Conservation (phyloP, 371 early-diverging fungal genomes). For the Paraphysoderma sedebokerense region DNA sequence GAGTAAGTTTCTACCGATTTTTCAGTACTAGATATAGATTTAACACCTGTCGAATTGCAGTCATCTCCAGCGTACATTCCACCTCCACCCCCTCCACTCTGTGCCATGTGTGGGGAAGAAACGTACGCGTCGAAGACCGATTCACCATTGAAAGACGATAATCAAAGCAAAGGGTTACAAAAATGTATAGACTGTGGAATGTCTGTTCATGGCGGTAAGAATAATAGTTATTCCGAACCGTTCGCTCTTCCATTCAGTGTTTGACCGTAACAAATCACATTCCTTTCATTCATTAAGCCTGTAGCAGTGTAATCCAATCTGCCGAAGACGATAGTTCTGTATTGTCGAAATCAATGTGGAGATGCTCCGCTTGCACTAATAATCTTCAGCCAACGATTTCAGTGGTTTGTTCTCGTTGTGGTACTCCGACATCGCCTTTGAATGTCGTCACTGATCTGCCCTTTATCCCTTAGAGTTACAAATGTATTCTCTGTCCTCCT, state of each 20-base stretch:
- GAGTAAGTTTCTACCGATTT: not conserved
- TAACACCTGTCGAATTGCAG: not conserved
- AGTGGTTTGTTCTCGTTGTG: too few relatives aligned
- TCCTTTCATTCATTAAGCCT: too few relatives aligned
- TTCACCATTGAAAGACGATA: too few relatives aligned
- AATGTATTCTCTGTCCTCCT: not conserved
- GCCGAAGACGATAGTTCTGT: too few relatives aligned
- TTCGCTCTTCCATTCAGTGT: not conserved
- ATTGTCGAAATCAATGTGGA: not conserved
- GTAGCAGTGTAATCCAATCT: too few relatives aligned
- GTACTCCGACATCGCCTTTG: too few relatives aligned
- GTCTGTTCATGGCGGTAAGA: not conserved
- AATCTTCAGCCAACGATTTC: not conserved
- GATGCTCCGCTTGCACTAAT: not conserved
- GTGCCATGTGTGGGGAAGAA: not conserved
- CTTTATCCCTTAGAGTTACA: too few relatives aligned
- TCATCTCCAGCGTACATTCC: not conserved
- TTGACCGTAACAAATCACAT: too few relatives aligned
- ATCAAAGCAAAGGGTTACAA: not conserved
- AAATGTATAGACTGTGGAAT: constrained; percentile 1
- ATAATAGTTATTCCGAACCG: not conserved
- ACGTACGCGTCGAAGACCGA: too few relatives aligned
- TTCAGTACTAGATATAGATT: too few relatives aligned
- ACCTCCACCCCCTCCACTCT: not conserved
- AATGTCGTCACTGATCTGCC: too few relatives aligned